Percentiles rank a stretch among this genome's conserved stretches.
Evolutionary conservation across 2,329 filamentous ascomycete genomes (phyloP).

Genomic region (Ascochyta koolunga): DNA sequence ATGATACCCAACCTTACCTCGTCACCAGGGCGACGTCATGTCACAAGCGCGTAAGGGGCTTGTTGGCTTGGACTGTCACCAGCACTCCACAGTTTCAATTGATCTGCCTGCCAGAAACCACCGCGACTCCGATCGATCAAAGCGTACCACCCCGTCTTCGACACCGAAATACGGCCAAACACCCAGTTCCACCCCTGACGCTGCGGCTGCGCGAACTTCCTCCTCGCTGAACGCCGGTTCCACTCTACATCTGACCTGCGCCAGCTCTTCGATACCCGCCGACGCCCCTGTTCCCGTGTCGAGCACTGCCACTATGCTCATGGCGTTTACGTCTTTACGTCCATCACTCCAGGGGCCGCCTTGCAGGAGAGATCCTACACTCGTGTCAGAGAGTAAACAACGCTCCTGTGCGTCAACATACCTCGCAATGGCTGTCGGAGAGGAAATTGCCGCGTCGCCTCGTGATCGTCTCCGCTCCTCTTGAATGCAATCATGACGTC

Average conservation of each 20-base stretch:
- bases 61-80: slow-evolving; percentile 12
- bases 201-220: slow-evolving; percentile 17
- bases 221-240: slow-evolving; percentile 16
- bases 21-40: background rate
- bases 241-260: slow-evolving; percentile 26
- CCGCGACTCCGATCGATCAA: slow-evolving; percentile 32
- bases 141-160: slow-evolving; percentile 39
- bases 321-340: slow-evolving; percentile 10
- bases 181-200: slow-evolving; percentile 7
- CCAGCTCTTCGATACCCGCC: slow-evolving; percentile 23
- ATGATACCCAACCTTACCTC: slow-evolving; percentile 23
- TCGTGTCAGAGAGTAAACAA: background rate
- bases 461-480: slow-evolving; percentile 7
- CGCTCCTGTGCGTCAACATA: background rate
- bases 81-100: slow-evolving; percentile 46
- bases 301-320: slow-evolving; percentile 24
- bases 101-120: slow-evolving; percentile 43
- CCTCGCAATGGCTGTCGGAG: slow-evolving; percentile 11
- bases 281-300: slow-evolving; percentile 18
- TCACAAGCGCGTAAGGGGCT: background rate
- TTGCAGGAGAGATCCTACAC: slow-evolving; percentile 5
- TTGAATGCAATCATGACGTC: slow-evolving; percentile 2
- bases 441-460: slow-evolving; percentile 24
- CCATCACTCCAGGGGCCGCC: background rate
- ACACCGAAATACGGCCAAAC: slow-evolving; percentile 36